Base-by-base conservation (phyloP, 495 filamentous ascomycete genomes). In the Penicillium waksmanii region DNA sequence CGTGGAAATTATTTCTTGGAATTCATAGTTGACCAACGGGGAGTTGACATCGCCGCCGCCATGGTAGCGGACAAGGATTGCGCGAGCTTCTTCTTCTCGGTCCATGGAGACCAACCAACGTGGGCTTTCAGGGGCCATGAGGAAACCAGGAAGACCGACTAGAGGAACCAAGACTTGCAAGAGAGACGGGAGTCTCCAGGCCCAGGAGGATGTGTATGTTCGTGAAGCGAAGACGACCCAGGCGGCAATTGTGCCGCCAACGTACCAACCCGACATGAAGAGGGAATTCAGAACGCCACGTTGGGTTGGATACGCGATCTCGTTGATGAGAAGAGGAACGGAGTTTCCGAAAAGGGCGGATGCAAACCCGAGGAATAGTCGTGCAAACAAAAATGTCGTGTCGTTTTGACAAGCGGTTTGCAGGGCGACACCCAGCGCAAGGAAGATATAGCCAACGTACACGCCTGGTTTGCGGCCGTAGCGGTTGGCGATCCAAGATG, bases 201-300 rank as follows among this genome's bases (percentile, higher is more conserved):
- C 65, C 81, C 81, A 83, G 44, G 72, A 66, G 33, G 60, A 74
- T 3, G 52, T 18, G 40, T 75, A 69, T 23, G 59, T 66, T n/a
- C 70, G 66, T 0, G 69, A 61, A 1, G 51, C 70, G 25, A 72
- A 73, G 0, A 60, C 63, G 7, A 72, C 50, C 65, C 63, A 72
- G 1, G 63, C 67, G 0, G 68, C 70, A 61, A 73, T 60, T n/a
- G 82, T 73, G 44, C 81, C 82, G 27, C 87, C 87, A 31, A 83
- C 74, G 69, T 87, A 86, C 80, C 82, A 88, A 48, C 83, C 73
- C 48, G 77, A 84, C 76, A 87, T 87, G 70, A 85, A 89, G n/a
- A 87, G 72, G 18, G 81, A 80, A 31, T 81, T 88, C 52, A 85
- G 72, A 56, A 82, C 77, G 38, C 77, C 81, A 67, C 85, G 84